Percentiles rank a stretch among this genome's conserved stretches.
Evolutionary conservation across 75 land plant genomes (phyloP).

Genomic region (Pinus taeda): DNA sequence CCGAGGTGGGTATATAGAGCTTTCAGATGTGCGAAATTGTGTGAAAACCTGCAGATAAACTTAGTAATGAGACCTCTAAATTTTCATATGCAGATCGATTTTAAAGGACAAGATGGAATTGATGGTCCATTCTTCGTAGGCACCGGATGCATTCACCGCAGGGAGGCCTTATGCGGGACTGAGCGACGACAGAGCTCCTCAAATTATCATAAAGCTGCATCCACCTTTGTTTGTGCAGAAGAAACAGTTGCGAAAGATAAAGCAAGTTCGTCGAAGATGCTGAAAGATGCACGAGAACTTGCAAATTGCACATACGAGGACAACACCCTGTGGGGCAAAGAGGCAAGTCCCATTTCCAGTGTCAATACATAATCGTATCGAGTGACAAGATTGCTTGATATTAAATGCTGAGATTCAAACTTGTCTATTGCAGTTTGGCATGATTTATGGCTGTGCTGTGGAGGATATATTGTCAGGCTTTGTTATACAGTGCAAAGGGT

Average conservation of each 20-base stretch:
- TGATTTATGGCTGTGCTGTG: conserved; percentile 24
- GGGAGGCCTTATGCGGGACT: conserved; percentile 34
- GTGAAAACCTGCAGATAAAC: neutral
- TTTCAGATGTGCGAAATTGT: neutral
- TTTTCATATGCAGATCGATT: conserved; percentile 19
- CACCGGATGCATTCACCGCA: conserved; percentile 47
- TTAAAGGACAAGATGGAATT: conserved; percentile 30
- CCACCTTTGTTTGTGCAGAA: too few relatives aligned
- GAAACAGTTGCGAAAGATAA: too few relatives aligned
- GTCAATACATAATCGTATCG: too few relatives aligned
- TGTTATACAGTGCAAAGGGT: conserved; percentile 33
- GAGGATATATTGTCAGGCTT: conserved; percentile 36
- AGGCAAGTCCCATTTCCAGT: conserved; percentile 16
- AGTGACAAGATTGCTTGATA: too few relatives aligned
- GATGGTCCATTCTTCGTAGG: conserved; percentile 40
- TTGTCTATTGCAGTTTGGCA: conserved; percentile 31
- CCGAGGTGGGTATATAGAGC: conserved; percentile 14
- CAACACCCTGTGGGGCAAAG: conserved; percentile 30
- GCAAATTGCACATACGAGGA: conserved; percentile 39
- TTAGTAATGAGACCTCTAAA: neutral
- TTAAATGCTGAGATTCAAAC: too few relatives aligned
- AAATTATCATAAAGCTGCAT: conserved; percentile 4
- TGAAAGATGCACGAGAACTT: conserved; percentile 11
- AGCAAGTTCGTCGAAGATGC: neutral
- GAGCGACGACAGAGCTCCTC: neutral